These are phyloP conservation scores for Neodidymelliopsis sp. DNA, from an alignment of 2,329 filamentous ascomycete genomes.

Conservation along the genomic window DNA sequence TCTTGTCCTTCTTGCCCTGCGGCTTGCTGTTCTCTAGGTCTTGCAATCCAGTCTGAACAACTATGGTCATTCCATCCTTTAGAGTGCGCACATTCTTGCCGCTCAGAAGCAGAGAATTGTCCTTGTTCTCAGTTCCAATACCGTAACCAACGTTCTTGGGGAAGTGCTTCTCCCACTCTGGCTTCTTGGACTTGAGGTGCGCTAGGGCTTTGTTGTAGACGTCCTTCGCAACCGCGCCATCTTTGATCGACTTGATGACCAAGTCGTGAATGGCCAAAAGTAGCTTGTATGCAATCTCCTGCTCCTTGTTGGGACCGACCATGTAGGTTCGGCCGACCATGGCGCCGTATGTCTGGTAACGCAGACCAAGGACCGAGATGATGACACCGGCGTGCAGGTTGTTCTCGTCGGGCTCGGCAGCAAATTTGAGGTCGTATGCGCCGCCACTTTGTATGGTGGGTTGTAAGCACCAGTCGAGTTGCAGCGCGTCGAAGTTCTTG, in stretches of 20 bases:
- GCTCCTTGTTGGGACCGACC: conserved; percentile 94
- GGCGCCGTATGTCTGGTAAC: conserved; percentile 96
- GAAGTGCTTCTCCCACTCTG: conserved; percentile 94
- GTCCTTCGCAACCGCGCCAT: conserved; percentile 86
- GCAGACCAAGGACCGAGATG: conserved; percentile 86
- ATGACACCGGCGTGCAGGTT: conserved; percentile 92
- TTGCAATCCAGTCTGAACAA: conserved; percentile 86
- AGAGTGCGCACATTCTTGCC: conserved; percentile 83
- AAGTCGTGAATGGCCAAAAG: conserved; percentile 83
- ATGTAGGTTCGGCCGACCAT: conserved; percentile 92
- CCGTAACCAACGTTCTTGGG: conserved; percentile 90
- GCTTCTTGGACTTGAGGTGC: conserved; percentile 87
- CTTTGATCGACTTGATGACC: conserved; percentile 89
- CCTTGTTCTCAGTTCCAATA: conserved; percentile 90
- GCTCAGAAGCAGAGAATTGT: conserved; percentile 82
- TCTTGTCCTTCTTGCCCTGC: conserved; percentile 87
- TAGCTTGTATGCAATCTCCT: conserved; percentile 93
- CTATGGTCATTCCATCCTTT: conserved; percentile 97
- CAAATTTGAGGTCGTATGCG: conserved; percentile 88
- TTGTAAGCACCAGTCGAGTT: conserved; percentile 93
- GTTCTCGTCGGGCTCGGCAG: conserved; percentile 77
- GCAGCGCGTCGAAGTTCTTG: conserved; percentile 82
- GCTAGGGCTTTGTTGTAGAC: conserved; percentile 87
- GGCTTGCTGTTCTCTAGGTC: conserved; percentile 87
- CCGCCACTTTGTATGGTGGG: conserved; percentile 95